Base-by-base conservation (phyloP, 805 yeast genomes). In the Gaillardinia entomophila region DNA sequence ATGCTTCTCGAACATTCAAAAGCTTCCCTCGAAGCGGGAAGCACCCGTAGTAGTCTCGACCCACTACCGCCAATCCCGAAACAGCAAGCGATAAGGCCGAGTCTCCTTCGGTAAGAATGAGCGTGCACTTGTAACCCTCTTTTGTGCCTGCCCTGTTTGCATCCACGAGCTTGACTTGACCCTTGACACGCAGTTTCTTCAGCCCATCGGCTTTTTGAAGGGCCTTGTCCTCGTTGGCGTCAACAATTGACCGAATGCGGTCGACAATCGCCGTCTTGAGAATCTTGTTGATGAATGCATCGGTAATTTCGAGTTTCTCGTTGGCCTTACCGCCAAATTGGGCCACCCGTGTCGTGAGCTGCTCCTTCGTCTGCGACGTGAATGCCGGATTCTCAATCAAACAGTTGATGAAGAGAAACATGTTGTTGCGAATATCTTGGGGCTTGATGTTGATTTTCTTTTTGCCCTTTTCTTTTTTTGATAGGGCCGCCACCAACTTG, bases 361-460 rank as follows among this genome's bases (percentile, higher is more conserved):
- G 96, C 56, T 92, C 98, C 52, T 92, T 92, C 0, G 98, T 92
- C 62, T 92, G 98, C 1, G 97, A 89, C 0, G 97, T 88, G 55
- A 92, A 92, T 0, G 97, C 94, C 0, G 98, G 98, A 48, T 92
- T 92, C 53, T 88, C 96, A 59, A 92, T 79, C 46, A 89, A 68
- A 71, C 96, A 87, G 57, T 92, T 92, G 40, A 92, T 68, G 48
- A 92, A 92, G 23, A 92, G 50, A 48, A 92, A 92, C 80, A 92
- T 84, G 57, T 88, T 82, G 59, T 81, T 87, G 52, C 81, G 79
- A 36, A 92, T 83, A 60, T 92, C 97, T 46, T 81, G 81, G 3
- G 95, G 92, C 47, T 82, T 85, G 38, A 92, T 76, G 59, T 77
- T 79, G 12, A 87, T 78, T 33, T 70, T 71, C 40, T 71, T 72